Evolutionary conservation across 352 stramenopile species (phyloP).

Genomic region (Globisporangium parvum): DNA sequence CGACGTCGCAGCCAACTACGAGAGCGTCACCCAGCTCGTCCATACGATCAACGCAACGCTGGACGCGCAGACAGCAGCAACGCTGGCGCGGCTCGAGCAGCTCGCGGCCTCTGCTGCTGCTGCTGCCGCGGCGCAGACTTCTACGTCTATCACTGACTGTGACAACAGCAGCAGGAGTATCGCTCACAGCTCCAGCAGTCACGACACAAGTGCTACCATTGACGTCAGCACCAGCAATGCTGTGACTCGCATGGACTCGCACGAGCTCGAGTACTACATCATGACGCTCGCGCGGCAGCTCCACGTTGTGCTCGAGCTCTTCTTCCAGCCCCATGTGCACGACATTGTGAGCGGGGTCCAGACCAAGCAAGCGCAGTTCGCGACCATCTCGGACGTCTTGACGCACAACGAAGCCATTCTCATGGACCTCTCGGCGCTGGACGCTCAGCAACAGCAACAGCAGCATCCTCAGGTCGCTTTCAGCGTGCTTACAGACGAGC

Average conservation of each 20-base stretch:
- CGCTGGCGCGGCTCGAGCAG: conserved; percentile 5
- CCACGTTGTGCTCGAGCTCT: conserved; percentile 51
- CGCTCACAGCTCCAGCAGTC: not conserved
- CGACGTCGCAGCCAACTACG: conserved; percentile 23
- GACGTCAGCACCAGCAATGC: not conserved
- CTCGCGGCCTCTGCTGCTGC: not conserved
- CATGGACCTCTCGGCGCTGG: conserved; percentile 27
- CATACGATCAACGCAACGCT: conserved; percentile 11
- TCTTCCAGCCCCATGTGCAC: conserved; percentile 36
- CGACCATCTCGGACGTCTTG: conserved; percentile 46
- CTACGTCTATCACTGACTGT: not conserved
- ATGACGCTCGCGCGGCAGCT: conserved; percentile 54
- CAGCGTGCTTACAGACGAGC: not conserved
- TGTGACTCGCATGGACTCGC: conserved; percentile 12
- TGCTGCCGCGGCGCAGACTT: not conserved
- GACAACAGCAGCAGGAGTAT: not conserved
- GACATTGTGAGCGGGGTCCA: conserved; percentile 26
- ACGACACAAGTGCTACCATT: not conserved
- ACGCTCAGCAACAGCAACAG: not conserved
- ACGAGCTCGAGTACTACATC: conserved; percentile 53
- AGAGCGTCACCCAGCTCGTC: conserved; percentile 27
- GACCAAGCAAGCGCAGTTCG: conserved; percentile 28
- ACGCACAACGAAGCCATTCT: conserved; percentile 58
- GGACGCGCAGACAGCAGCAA: conserved; percentile 14
- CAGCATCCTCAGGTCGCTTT: too few species aligned